Percentiles rank a stretch among this genome's conserved stretches.
phyloP scores from a whole-genome alignment of 805 yeast genomes.

The Wickerhamiella dianesei region DNA sequence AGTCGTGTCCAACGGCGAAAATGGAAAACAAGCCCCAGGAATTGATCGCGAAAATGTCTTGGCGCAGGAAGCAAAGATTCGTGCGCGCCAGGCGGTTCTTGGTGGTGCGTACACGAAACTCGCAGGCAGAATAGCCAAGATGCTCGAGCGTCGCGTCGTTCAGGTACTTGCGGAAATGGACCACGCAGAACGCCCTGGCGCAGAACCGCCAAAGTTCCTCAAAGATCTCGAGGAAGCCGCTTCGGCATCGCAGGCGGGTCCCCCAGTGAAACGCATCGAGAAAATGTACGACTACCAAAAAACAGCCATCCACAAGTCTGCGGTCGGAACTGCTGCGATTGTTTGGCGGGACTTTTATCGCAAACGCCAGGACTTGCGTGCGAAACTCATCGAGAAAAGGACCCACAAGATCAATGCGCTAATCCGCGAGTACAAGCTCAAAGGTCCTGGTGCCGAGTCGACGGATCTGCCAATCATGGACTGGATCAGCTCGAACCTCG shows the following conservation, averaged over 20 bases:
- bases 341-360: constrained; percentile 24
- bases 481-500: constrained; percentile 20
- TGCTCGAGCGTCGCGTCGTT: constrained; percentile 15
- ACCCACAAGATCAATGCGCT: constrained; percentile 17
- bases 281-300: constrained; percentile 14
- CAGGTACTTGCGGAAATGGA: constrained; percentile 15
- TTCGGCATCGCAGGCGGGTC: constrained; percentile 5
- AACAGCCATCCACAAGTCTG: constrained; percentile 11
- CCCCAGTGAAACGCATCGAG: constrained; percentile 1
- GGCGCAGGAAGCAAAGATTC: neutral
- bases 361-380: constrained; percentile 18
- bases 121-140: constrained; percentile 12
- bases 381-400: constrained; percentile 14
- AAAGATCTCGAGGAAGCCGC: constrained; percentile 8
- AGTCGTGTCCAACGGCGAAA: too few species aligned
- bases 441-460: constrained; percentile 3
- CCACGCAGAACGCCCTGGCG: constrained; percentile 5
- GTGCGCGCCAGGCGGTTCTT: constrained; percentile 2
- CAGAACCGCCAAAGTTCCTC: constrained; percentile 2
- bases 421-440: constrained; percentile 17
- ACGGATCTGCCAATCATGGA: constrained; percentile 15
- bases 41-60: neutral
- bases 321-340: constrained; percentile 17
- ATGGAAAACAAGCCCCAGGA: neutral
- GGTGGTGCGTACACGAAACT: constrained; percentile 14